Evolutionary conservation across 768 basidiomycete species (phyloP).

Genomic region (Steccherinum ochraceum): DNA sequence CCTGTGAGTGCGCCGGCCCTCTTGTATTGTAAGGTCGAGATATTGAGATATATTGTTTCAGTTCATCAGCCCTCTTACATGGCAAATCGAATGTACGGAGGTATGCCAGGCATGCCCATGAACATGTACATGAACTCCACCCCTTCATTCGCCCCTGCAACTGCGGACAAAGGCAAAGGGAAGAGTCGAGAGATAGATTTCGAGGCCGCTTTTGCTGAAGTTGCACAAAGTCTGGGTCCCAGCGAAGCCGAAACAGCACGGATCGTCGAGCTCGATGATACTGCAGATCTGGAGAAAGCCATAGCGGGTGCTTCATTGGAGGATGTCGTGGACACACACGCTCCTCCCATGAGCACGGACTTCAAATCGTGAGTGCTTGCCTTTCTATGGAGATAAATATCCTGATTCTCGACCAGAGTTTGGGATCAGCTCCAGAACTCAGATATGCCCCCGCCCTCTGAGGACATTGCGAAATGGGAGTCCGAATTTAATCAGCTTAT

Average conservation of each 20-base stretch:
- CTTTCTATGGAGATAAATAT: constrained; percentile 18
- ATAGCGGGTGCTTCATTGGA: constrained; percentile 26
- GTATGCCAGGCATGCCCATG: constrained; percentile 23
- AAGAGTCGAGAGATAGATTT: constrained; percentile 76
- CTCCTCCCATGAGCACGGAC: constrained; percentile 23
- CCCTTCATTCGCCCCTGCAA: not conserved
- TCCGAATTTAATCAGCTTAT: constrained; percentile 77
- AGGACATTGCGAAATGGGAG: constrained; percentile 77
- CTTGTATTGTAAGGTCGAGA: too few species aligned
- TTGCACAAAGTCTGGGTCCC: constrained; percentile 44
- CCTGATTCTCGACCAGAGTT: constrained; percentile 45
- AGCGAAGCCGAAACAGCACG: constrained; percentile 36
- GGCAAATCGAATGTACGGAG: constrained; percentile 23
- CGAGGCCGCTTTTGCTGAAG: constrained; percentile 77
- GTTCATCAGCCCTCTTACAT: constrained; percentile 10
- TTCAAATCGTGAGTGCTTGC: constrained; percentile 63
- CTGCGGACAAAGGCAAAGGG: constrained; percentile 60
- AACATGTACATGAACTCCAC: constrained; percentile 14
- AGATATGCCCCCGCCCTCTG: constrained; percentile 46
- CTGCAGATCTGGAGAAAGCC: constrained; percentile 28
- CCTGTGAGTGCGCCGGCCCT: too few species aligned
- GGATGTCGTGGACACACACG: too few species aligned
- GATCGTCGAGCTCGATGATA: constrained; percentile 50
- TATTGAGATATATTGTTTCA: not conserved
- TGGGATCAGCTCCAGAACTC: constrained; percentile 60